Conservation (phyloP, 2,329 filamentous ascomycete genomes). For the Didymella arachidicola region DNA sequence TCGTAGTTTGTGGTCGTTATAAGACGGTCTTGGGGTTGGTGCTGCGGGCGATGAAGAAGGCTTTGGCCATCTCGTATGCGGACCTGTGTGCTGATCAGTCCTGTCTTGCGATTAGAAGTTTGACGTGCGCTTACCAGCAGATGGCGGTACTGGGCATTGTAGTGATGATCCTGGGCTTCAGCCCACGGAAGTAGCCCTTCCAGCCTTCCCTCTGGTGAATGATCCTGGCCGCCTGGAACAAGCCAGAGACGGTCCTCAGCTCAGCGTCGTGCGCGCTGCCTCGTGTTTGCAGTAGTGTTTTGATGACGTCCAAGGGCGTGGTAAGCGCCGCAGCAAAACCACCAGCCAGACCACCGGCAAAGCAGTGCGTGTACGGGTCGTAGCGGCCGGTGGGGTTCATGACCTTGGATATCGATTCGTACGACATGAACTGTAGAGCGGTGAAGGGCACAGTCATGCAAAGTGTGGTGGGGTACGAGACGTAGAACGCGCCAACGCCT, state of each 20-base stretch:
- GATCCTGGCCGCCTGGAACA: constrained; percentile 79
- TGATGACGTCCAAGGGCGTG: constrained; percentile 97
- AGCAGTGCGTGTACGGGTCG: constrained; percentile 91
- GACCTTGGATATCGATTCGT: constrained; percentile 92
- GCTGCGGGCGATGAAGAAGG: constrained; percentile 65
- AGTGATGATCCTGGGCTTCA: constrained; percentile 88
- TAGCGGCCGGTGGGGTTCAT: constrained; percentile 89
- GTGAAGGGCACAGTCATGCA: constrained; percentile 99
- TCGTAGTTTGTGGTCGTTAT: constrained; percentile 20
- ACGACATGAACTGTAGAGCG: constrained; percentile 94
- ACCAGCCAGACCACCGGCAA: constrained; percentile 89
- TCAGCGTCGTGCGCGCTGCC: constrained; percentile 83
- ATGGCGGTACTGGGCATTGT: constrained; percentile 99
- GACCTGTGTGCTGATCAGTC: constrained; percentile 55
- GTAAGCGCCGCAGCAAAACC: constrained; percentile 93
- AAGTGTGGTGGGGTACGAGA: constrained; percentile 96
- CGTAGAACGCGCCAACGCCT: constrained; percentile 91
- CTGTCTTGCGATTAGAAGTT: neutral
- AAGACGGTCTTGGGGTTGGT: constrained; percentile 38
- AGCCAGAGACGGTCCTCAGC: constrained; percentile 82
- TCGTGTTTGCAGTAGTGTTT: constrained; percentile 94
- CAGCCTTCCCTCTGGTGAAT: constrained; percentile 85
- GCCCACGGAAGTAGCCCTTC: constrained; percentile 89
- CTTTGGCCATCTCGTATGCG: constrained; percentile 73
- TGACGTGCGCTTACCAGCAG: constrained; percentile 75